Evolutionary conservation across 2,329 filamentous ascomycete genomes (phyloP), one percentile per base, ranked within the genome.

Genomic region (Seiridium cupressi): DNA sequence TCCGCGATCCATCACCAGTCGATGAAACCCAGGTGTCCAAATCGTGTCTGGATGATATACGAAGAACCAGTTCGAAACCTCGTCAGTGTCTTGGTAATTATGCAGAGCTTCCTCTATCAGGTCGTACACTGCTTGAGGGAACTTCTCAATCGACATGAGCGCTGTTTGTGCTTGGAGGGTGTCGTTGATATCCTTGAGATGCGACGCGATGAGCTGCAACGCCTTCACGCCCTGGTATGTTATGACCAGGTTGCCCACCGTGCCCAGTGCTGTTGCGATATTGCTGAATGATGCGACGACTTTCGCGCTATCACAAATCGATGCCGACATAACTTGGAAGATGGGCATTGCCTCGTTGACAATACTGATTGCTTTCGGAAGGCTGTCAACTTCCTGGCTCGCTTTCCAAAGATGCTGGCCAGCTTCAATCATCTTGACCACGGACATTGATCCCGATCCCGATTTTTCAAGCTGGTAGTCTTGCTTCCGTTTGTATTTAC

Each of bases 31-130:
- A 10, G 74, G 73, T 47, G 77, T 75, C 76, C 76, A 78, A 53
- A 76, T 73, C 46, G 74, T 76, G 42, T 78, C 76, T 1, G 76
- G 76, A 36, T 78, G 76, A 42, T 72, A 78, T 2, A 78, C 67
- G 40, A 77, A 78, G 61, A 77, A 77, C 67, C 72, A 72, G 59
- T 78, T 76, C 36, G 51, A 55, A 5, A 74, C 68, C 31, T 66
- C 60, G 1, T 65, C 64, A 26, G 76, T 73, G 34, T 66, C 64
- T 6, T 67, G 65, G 4, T 73, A 72, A 59, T 74, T 71, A 5
- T 64, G 68, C 32, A 76, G 65, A 7, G 73, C 67, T 63, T 76
- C 73, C n/a, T 67, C 63, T 32, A 76, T 66, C 73, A 76, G 74
- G 38, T 74, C 70, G 47, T 74, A 70, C 13, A 75, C 73, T 11